Evolutionary conservation across 345 rosid species (phyloP).

Genomic region (Populus nigra): DNA sequence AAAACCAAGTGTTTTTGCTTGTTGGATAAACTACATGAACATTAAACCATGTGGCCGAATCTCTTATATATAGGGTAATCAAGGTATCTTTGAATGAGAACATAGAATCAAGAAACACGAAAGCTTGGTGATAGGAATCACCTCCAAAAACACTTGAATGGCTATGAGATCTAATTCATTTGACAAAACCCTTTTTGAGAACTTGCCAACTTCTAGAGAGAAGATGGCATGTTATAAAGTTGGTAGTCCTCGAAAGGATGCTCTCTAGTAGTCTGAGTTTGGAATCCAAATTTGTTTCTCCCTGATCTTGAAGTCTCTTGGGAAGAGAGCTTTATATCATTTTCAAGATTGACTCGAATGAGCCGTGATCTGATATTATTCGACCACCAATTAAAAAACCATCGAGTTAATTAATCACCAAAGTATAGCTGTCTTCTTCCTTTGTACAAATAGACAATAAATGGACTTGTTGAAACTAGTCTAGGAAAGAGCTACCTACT

Average conservation of each 20-base stretch:
- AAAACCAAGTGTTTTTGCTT: neutral
- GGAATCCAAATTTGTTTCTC: no score
- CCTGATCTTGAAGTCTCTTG: neutral
- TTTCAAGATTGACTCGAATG: neutral
- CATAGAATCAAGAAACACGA: neutral
- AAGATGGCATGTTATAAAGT: neutral
- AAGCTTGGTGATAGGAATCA: neutral
- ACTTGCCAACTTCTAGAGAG: neutral
- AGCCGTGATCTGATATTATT: no score
- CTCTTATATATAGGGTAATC: neutral
- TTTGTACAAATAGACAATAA: neutral
- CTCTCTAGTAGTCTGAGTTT: no score
- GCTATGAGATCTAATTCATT: neutral
- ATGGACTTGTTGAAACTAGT: no score
- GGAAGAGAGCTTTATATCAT: neutral
- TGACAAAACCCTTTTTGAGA: no score
- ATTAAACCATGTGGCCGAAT: neutral
- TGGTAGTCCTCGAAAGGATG: no score
- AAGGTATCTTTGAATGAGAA: neutral
- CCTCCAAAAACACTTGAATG: neutral
- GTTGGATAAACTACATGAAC: neutral
- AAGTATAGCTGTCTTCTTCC: neutral
- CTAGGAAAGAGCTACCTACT: no score
- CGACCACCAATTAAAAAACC: no score
- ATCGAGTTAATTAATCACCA: no score